A percentile compares a stretch with the other conserved stretches of the same genome.
phyloP scores from a whole-genome alignment of 768 basidiomycete genomes.

The Amanita rimosa region DNA sequence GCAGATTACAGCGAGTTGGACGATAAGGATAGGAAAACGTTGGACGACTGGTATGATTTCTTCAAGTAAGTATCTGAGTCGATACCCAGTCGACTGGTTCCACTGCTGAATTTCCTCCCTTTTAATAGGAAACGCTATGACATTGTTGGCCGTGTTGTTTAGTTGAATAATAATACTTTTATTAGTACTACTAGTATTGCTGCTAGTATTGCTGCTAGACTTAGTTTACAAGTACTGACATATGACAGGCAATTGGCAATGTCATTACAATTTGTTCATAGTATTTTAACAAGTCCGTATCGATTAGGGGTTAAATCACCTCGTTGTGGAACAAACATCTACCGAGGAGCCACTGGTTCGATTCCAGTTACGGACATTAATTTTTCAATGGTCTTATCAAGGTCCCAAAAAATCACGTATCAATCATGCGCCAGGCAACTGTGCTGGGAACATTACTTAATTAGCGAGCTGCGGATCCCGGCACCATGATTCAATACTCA shows the following conservation, averaged over 20 bases:
- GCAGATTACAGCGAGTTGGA: slow-evolving; percentile 73
- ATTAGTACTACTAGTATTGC: neutral
- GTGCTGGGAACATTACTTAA: too few relatives aligned
- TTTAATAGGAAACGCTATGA: slow-evolving; percentile 70
- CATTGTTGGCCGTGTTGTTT: slow-evolving; percentile 62
- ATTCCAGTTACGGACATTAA: slow-evolving; percentile 21
- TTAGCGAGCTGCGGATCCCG: too few relatives aligned
- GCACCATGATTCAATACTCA: too few relatives aligned
- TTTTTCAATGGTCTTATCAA: neutral
- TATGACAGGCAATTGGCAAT: too few relatives aligned
- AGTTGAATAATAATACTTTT: neutral
- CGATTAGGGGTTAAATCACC: slow-evolving; percentile 24
- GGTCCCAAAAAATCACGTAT: neutral
- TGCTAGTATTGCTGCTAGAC: neutral
- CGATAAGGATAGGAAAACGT: slow-evolving; percentile 62
- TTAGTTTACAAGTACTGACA: too few relatives aligned
- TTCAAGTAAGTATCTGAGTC: slow-evolving; percentile 83
- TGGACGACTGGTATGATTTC: slow-evolving; percentile 86
- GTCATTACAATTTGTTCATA: neutral
- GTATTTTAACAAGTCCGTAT: slow-evolving; percentile 10
- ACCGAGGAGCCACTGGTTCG: slow-evolving; percentile 22
- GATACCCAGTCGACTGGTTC: neutral
- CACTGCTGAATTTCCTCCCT: neutral
- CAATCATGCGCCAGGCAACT: neutral
- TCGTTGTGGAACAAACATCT: slow-evolving; percentile 17